Percentiles rank a stretch among this genome's conserved stretches.
These are phyloP conservation scores for Symbiodinium natans DNA, from an alignment of 73 alveolate species.

Conservation along the genomic window DNA sequence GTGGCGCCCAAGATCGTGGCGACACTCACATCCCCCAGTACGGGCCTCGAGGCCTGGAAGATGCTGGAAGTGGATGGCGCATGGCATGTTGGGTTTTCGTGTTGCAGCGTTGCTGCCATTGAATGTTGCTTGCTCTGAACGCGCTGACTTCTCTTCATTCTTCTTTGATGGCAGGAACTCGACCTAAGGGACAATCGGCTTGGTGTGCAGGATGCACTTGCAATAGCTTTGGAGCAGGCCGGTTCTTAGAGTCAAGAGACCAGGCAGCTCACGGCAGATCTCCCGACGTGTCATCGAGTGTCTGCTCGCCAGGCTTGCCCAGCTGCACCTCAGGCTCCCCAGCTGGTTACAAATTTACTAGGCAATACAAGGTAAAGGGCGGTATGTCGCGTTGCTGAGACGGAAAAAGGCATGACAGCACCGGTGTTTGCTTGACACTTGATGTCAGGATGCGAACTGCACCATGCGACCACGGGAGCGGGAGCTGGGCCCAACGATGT, in stretches of 20 bases:
- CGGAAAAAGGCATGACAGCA: too few relatives aligned
- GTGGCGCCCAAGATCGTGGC: neutral
- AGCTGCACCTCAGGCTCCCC: neutral
- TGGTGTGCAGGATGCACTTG: constrained; percentile 54
- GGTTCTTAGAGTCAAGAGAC: neutral
- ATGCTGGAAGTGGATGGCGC: too few relatives aligned
- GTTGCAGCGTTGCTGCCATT: too few relatives aligned
- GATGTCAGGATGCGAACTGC: too few relatives aligned
- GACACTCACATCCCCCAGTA: neutral
- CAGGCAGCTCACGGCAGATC: neutral
- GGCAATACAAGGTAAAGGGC: too few relatives aligned
- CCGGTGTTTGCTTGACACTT: too few relatives aligned
- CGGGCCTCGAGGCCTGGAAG: neutral
- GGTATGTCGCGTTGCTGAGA: too few relatives aligned
- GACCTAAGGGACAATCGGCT: constrained; percentile 88
- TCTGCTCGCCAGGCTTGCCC: neutral
- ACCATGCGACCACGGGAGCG: too few relatives aligned
- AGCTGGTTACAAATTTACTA: too few relatives aligned
- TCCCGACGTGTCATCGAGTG: too few relatives aligned
- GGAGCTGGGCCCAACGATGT: too few relatives aligned
- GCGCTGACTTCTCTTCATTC: neutral
- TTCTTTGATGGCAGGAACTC: constrained; percentile 4
- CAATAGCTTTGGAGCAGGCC: constrained; percentile 75
- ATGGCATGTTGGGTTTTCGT: too few relatives aligned
- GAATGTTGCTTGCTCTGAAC: neutral